Conservation (phyloP, 495 filamentous ascomycete genomes). For the Penicillium paradoxum region DNA sequence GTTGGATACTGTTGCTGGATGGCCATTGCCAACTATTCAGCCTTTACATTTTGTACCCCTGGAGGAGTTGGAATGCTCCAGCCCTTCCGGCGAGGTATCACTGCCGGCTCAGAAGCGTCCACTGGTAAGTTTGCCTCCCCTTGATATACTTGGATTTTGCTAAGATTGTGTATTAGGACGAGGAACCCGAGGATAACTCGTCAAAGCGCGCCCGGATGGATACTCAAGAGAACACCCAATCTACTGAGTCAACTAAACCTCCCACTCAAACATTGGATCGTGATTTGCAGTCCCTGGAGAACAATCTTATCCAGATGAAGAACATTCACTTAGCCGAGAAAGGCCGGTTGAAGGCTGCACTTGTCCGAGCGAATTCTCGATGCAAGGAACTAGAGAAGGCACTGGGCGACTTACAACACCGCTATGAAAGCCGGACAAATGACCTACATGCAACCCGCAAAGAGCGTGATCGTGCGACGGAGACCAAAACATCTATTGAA, state of each 20-base stretch:
- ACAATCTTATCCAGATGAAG: slow-evolving; percentile 34
- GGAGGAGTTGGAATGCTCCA: slow-evolving; percentile 20
- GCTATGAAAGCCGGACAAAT: slow-evolving; percentile 39
- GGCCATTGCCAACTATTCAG: slow-evolving; percentile 42
- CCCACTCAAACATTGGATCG: slow-evolving; percentile 30
- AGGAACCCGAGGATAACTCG: slow-evolving; percentile 23
- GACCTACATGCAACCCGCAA: slow-evolving; percentile 36
- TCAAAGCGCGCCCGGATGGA: slow-evolving; percentile 34
- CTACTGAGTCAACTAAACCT: slow-evolving; percentile 31
- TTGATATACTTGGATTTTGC: neutral
- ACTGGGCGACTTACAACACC: slow-evolving; percentile 35
- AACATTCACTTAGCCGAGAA: slow-evolving; percentile 26
- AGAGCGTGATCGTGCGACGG: slow-evolving; percentile 28
- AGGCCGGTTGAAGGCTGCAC: slow-evolving; percentile 23
- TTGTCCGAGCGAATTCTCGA: slow-evolving; percentile 19
- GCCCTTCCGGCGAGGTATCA: slow-evolving; percentile 13
- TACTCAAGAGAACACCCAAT: slow-evolving; percentile 29
- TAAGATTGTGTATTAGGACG: slow-evolving; percentile 18
- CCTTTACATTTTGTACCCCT: slow-evolving; percentile 30
- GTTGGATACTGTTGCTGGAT: slow-evolving; percentile 32
- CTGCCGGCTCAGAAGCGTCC: slow-evolving; percentile 28
- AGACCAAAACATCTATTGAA: slow-evolving; percentile 22
- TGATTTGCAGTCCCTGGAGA: slow-evolving; percentile 31
- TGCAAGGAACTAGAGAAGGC: slow-evolving; percentile 26
- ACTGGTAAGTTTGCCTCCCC: slow-evolving; percentile 27